Conservation (phyloP, 768 basidiomycete species). For the Cantharellus anzutake region DNA sequence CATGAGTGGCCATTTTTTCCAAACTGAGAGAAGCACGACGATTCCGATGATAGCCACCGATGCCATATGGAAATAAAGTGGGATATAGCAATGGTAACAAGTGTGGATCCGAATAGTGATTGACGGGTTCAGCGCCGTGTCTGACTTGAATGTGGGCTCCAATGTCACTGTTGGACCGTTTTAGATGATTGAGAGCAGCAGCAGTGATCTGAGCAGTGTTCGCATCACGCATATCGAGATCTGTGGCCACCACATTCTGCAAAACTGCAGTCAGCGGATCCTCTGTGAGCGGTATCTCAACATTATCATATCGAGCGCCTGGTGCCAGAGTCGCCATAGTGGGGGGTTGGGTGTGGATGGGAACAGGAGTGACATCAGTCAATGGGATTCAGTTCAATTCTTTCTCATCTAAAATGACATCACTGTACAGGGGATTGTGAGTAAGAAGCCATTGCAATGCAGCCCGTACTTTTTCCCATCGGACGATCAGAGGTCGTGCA, state of each 20-base stretch:
- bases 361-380: neutral
- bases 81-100: slow-evolving; percentile 12
- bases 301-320: neutral
- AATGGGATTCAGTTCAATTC: neutral
- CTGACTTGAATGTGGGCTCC: neutral
- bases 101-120: slow-evolving; percentile 6
- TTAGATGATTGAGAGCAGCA: neutral
- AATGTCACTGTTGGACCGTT: neutral
- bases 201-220: neutral
- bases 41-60: slow-evolving; percentile 5
- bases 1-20: slow-evolving; percentile 3
- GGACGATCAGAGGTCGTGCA: neutral
- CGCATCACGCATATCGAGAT: neutral
- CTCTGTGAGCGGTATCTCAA: neutral
- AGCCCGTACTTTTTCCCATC: neutral
- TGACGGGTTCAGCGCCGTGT: slow-evolving; percentile 1
- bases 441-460: neutral
- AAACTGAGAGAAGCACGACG: neutral
- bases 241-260: neutral
- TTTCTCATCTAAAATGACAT: neutral
- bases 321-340: neutral
- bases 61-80: slow-evolving; percentile 11
- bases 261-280: neutral
- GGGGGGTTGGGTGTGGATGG: neutral
- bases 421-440: neutral